A percentile compares a stretch with the other conserved stretches of the same genome.
phyloP scores from a whole-genome alignment of 2,329 filamentous ascomycete species.

The Talaromyces albobiverticillius region DNA sequence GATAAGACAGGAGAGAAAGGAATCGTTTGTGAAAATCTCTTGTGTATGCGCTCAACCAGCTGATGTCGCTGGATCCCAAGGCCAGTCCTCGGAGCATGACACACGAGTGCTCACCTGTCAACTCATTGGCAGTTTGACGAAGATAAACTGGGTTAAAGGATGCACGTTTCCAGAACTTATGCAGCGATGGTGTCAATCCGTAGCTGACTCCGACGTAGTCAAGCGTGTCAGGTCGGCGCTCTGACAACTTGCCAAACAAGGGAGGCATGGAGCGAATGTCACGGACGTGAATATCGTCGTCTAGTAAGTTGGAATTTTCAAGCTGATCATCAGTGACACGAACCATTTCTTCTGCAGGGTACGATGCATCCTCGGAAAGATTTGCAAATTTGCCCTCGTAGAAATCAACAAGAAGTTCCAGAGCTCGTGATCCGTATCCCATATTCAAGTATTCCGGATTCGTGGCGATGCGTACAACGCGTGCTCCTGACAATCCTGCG shows the following conservation, averaged over 20 bases:
- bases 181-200: constrained; percentile 79
- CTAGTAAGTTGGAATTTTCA: constrained; percentile 69
- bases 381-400: constrained; percentile 91
- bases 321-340: constrained; percentile 81
- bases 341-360: constrained; percentile 59
- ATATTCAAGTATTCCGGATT: constrained; percentile 89
- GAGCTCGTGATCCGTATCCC: constrained; percentile 88
- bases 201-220: constrained; percentile 97
- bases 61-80: constrained; percentile 59
- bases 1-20: constrained; percentile 81
- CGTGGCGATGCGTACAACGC: constrained; percentile 90
- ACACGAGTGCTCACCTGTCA: constrained; percentile 96
- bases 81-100: constrained; percentile 87
- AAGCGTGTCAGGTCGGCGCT: constrained; percentile 73
- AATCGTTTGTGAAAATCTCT: constrained; percentile 96
- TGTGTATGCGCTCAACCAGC: constrained; percentile 87
- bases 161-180: constrained; percentile 95
- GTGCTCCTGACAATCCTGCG: constrained; percentile 84
- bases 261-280: constrained; percentile 92
- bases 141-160: constrained; percentile 88
- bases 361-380: constrained; percentile 67
- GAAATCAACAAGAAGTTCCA: constrained; percentile 85
- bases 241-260: constrained; percentile 81
- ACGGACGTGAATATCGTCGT: constrained; percentile 84
- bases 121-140: constrained; percentile 89